Conservation (phyloP, 768 basidiomycete genomes). For the Rhodosporidiobolus sp. region DNA sequence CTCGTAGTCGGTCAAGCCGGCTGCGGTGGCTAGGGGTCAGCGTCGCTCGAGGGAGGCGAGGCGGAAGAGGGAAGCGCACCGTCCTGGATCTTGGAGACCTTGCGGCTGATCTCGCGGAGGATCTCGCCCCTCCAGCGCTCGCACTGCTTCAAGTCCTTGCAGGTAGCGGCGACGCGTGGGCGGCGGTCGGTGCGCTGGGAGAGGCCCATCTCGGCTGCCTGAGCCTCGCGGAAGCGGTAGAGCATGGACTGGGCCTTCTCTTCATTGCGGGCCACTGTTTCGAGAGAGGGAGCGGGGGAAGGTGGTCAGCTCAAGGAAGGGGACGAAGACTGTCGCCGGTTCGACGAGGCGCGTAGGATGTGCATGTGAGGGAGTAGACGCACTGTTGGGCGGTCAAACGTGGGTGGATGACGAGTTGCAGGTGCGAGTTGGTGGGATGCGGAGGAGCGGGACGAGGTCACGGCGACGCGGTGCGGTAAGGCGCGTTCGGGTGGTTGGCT, state of each 20-base stretch:
- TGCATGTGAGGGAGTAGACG: no score
- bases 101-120: constrained; percentile 85
- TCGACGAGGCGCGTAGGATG: no score
- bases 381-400: no score
- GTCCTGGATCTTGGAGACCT: constrained; percentile 98
- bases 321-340: not conserved
- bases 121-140: constrained; percentile 97
- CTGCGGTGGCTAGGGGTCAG: constrained; percentile 51
- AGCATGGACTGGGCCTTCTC: constrained; percentile 96
- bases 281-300: not conserved
- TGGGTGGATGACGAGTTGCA: no score
- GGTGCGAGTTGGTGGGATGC: no score
- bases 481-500: no score
- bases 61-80: constrained; percentile 54
- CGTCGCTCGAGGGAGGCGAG: not conserved
- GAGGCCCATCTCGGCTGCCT: constrained; percentile 90
- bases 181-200: constrained; percentile 72
- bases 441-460: no score
- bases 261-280: constrained; percentile 80
- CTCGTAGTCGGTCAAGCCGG: constrained; percentile 90
- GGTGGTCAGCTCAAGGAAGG: no score
- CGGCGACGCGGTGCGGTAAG: no score
- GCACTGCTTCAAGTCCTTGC: constrained; percentile 86
- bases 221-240: constrained; percentile 92
- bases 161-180: constrained; percentile 85